Base-by-base conservation (phyloP, 2,329 filamentous ascomycete genomes). In the Aspergillus sp. region DNA sequence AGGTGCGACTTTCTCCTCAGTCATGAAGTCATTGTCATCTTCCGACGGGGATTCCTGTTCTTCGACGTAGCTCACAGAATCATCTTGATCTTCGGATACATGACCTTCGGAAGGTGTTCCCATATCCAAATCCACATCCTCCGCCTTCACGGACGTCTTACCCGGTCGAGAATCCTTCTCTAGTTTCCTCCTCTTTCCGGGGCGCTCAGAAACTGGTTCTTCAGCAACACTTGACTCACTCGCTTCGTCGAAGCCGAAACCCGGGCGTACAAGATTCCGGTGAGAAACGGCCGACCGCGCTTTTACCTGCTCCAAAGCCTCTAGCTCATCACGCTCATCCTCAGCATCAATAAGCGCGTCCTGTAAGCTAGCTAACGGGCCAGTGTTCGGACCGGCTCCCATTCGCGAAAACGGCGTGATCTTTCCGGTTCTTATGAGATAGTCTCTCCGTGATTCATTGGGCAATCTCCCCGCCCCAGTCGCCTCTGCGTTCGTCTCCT, bases 351-450 rank as follows among this genome's bases (percentile, higher is more conserved):
- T 78, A 57, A 96, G 83, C 2, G 88, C 89, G 67, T 93, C 87
- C 11, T 89, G 88, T 15, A 96, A 79, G 58, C 87, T 88, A 2
- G 88, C 88, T 44, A 87, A 81, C 3, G 86, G 81, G 3, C 83
- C 85, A 26, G 84, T 79, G 3, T 81, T 68, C 22, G 68, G 81
- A 2, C 86, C 81, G 13, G 85, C 82, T 24, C 86, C 86, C 65
- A 96, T 84, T 62, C 88, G 90, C 7, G 92, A 90, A 68, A 99
- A 99, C 0, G 95, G 95, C 0, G 95, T 99, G 64, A 99, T 98
- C 76, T 98, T 98, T 60, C 95, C 95, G 0, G 93, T 99, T 26
- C 95, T 87, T 48, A 99, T 95, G 47, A 99, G 83, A 71, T 90
- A 99, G 47, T 96, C 93, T 50, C 93, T 85, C 59, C 91, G 87